Evolutionary conservation across 2,329 filamentous ascomycete genomes (phyloP).

Genomic region (Venturia aucupariae): DNA sequence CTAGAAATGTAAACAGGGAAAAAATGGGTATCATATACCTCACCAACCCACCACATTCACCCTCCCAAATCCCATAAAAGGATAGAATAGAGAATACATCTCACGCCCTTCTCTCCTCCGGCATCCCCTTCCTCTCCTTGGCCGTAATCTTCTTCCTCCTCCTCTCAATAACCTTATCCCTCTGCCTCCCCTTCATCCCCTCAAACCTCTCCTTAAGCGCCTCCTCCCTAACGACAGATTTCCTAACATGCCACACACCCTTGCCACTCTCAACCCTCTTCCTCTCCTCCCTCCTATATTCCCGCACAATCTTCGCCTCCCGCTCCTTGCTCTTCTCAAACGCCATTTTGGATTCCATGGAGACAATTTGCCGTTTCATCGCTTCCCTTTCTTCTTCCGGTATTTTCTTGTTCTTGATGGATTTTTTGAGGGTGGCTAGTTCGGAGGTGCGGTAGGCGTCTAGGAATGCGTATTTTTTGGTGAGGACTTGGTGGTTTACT

Average conservation of each 20-base stretch:
- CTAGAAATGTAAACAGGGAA: too few species aligned
- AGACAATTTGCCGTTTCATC: slow-evolving; percentile 63
- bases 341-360: slow-evolving; percentile 70
- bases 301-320: slow-evolving; percentile 52
- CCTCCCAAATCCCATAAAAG: too few species aligned
- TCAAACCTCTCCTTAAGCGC: slow-evolving; percentile 70
- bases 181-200: slow-evolving; percentile 74
- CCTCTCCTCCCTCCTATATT: slow-evolving; percentile 76
- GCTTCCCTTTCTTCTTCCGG: slow-evolving; percentile 55
- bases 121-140: slow-evolving; percentile 66
- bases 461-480: slow-evolving; percentile 77
- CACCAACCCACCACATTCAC: too few species aligned
- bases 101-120: slow-evolving; percentile 27
- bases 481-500: slow-evolving; percentile 49
- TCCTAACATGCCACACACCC: slow-evolving; percentile 88
- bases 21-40: too few species aligned
- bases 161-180: slow-evolving; percentile 76
- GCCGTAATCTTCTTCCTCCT: slow-evolving; percentile 80
- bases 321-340: slow-evolving; percentile 60
- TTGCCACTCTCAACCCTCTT: slow-evolving; percentile 80
- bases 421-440: slow-evolving; percentile 61
- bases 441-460: slow-evolving; percentile 80
- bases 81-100: background rate
- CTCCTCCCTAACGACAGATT: slow-evolving; percentile 78
- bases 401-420: slow-evolving; percentile 51